Conservation (phyloP, 345 rosid species). For the Psidium friedrichsthalianum region DNA sequence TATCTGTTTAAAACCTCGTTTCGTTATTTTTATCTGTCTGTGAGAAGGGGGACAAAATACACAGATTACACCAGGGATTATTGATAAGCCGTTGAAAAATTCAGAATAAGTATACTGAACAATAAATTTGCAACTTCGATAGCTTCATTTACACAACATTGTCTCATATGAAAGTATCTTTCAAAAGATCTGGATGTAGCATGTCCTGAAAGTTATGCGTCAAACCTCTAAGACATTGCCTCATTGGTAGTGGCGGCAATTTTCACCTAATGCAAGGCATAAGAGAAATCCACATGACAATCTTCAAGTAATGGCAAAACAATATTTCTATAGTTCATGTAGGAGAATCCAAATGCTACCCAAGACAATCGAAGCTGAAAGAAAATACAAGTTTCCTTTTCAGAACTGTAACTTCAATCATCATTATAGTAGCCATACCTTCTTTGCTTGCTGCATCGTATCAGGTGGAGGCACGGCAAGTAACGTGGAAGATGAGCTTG, state of each 20-base stretch:
- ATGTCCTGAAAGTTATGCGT: background rate
- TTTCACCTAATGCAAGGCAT: background rate
- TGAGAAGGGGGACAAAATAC: background rate
- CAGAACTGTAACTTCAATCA: background rate
- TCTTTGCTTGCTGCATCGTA: conserved; percentile 90
- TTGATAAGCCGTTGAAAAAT: background rate
- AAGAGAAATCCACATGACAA: background rate
- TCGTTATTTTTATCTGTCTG: background rate
- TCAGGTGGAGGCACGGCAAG: conserved; percentile 98
- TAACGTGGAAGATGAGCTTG: conserved; percentile 91
- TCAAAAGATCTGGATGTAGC: background rate
- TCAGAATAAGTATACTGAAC: background rate
- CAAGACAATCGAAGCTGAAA: background rate
- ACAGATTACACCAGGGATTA: background rate
- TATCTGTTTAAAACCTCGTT: background rate
- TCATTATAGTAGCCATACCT: conserved; percentile 36
- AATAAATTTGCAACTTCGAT: background rate
- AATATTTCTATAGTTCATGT: background rate
- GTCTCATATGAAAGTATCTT: background rate
- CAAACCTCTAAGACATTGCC: background rate
- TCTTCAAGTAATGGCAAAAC: background rate
- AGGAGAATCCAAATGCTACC: background rate
- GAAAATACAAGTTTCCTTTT: background rate
- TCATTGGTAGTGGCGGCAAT: background rate
- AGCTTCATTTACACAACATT: background rate